These are phyloP conservation scores for Pyracantha coccinea DNA, from an alignment of 331 rosid species.

Conservation along the genomic window DNA sequence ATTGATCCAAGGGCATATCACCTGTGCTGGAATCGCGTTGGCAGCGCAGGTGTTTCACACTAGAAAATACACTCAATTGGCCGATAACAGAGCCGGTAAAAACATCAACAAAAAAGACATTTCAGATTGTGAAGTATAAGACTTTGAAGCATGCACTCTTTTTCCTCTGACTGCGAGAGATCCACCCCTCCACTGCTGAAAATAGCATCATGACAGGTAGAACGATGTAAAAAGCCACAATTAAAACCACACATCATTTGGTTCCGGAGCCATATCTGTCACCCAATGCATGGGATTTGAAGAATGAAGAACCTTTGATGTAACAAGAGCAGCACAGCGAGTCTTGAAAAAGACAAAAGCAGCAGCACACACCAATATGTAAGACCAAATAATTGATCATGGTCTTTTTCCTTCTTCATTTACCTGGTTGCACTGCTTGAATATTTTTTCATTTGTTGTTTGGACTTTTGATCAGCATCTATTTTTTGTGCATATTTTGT, in stretches of 20 bases:
- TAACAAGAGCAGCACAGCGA: conserved; percentile 68
- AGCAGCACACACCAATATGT: conserved; percentile 71
- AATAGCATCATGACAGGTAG: conserved; percentile 81
- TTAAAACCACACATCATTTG: conserved; percentile 71
- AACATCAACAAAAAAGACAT: conserved; percentile 82
- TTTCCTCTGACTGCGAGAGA: conserved; percentile 90
- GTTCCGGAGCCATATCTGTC: conserved; percentile 83
- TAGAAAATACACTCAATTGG: conserved; percentile 52
- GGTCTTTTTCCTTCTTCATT: no score
- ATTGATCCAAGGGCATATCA: conserved; percentile 21
- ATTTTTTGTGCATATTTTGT: no score
- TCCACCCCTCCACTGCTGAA: conserved; percentile 69
- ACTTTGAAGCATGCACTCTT: conserved; percentile 90
- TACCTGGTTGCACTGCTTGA: no score
- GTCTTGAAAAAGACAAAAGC: conserved; percentile 95
- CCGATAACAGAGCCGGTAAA: conserved; percentile 72
- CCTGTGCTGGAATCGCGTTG: conserved; percentile 86
- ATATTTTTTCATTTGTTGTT: no score
- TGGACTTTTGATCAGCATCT: no score
- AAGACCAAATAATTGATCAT: neutral
- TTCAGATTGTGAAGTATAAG: conserved; percentile 87
- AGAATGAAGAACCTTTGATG: conserved; percentile 72
- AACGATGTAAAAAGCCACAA: conserved; percentile 50
- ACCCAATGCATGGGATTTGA: conserved; percentile 96
- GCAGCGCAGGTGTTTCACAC: conserved; percentile 71